phyloP scores from a whole-genome alignment of 1,284 basidiomycete genomes.

The Marasmius fiardii region DNA sequence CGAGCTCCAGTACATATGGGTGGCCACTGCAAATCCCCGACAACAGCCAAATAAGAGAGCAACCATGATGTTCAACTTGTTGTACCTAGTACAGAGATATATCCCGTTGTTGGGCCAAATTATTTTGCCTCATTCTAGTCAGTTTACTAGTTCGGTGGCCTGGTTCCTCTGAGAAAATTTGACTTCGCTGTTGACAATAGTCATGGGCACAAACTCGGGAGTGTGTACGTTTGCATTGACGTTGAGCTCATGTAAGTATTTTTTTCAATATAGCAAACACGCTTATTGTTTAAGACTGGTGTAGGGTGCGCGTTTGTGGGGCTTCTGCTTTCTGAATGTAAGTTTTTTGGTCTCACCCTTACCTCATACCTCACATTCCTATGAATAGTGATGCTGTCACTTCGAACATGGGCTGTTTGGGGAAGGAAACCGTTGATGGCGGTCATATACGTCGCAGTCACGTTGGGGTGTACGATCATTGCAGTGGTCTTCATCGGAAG shows the following conservation, averaged over 20 bases:
- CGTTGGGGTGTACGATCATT: not conserved
- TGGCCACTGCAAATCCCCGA: not conserved
- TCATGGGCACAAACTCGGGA: too few relatives aligned
- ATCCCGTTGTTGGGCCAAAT: not conserved
- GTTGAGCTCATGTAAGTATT: too few relatives aligned
- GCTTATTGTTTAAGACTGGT: too few relatives aligned
- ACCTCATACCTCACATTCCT: not conserved
- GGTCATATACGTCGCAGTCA: not conserved
- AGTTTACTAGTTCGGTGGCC: too few relatives aligned
- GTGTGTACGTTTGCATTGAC: too few relatives aligned
- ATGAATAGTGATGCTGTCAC: not conserved
- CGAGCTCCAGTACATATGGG: not conserved
- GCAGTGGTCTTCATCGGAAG: not conserved
- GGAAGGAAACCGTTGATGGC: not conserved
- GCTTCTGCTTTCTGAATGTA: not conserved
- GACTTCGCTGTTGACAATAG: too few relatives aligned
- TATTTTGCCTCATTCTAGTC: too few relatives aligned
- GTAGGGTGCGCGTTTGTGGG: not conserved
- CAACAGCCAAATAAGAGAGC: not conserved
- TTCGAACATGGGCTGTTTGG: not conserved
- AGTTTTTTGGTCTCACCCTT: not conserved
- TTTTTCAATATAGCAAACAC: too few relatives aligned
- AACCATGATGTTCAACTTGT: not conserved
- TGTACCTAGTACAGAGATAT: not conserved
- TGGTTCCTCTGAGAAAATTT: too few relatives aligned